A percentile compares a stretch with the other conserved stretches of the same genome.
Conservation (phyloP, 2,329 filamentous ascomycete genomes). For the Helotiales sp. region DNA sequence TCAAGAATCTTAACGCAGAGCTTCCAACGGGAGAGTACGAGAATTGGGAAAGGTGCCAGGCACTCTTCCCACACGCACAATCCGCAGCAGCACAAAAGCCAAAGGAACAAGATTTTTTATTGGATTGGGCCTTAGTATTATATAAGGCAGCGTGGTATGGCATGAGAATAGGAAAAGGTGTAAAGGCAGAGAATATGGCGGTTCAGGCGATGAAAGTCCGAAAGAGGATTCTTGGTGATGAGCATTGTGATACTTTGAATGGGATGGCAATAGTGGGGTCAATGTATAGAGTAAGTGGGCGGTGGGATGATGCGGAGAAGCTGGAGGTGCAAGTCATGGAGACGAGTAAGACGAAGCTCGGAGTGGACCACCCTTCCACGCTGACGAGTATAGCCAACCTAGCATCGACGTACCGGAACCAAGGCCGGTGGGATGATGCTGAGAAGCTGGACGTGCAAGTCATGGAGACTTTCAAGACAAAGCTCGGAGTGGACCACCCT, state of each 20-base stretch:
- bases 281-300: background rate
- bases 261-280: background rate
- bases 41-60: slow-evolving; percentile 35
- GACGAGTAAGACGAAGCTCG: background rate
- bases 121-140: slow-evolving; percentile 31
- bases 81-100: slow-evolving; percentile 26
- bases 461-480: background rate
- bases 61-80: too few relatives aligned
- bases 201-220: background rate
- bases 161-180: slow-evolving; percentile 20
- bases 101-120: slow-evolving; percentile 19
- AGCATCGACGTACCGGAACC: slow-evolving; percentile 5
- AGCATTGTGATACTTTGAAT: background rate
- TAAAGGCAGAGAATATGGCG: slow-evolving; percentile 28
- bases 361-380: background rate
- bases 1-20: slow-evolving; percentile 37
- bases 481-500: background rate
- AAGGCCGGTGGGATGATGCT: slow-evolving; percentile 7
- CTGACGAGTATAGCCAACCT: background rate
- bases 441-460: slow-evolving; percentile 11
- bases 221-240: background rate
- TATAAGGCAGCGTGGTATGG: slow-evolving; percentile 31
- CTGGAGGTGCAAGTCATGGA: background rate
- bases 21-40: slow-evolving; percentile 33
- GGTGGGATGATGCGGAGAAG: background rate